Percentiles rank a stretch among this genome's conserved stretches.
These are phyloP conservation scores for Sclerotinia nivalis DNA, from an alignment of 2,329 filamentous ascomycete species.

Conservation along the genomic window DNA sequence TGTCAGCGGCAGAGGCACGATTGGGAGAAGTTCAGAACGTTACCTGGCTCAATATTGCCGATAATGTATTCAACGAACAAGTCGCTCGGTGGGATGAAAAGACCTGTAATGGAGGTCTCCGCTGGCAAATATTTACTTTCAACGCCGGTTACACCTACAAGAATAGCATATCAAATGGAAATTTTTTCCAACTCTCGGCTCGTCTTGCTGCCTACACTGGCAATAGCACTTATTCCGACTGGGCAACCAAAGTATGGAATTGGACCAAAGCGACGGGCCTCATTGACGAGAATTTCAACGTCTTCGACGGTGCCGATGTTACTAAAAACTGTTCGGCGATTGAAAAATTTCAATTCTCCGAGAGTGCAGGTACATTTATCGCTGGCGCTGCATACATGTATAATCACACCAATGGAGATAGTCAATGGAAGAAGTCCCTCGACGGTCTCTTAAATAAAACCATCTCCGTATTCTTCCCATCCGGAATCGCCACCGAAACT, in stretches of 20 bases:
- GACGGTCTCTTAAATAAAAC: conserved; percentile 55
- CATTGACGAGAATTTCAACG: conserved; percentile 60
- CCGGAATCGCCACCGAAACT: conserved; percentile 63
- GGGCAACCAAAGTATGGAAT: conserved; percentile 62
- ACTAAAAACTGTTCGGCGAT: conserved; percentile 58
- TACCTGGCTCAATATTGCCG: conserved; percentile 49
- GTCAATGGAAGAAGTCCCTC: conserved; percentile 55
- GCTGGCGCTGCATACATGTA: conserved; percentile 69
- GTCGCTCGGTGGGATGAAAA: conserved; percentile 63
- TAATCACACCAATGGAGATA: conserved; percentile 46
- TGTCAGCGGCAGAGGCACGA: conserved; percentile 65
- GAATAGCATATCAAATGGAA: conserved; percentile 61
- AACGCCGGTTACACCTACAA: conserved; percentile 79
- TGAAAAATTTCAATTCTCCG: conserved; percentile 65
- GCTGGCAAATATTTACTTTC: conserved; percentile 76
- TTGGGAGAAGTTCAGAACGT: conserved; percentile 59
- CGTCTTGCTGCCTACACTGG: conserved; percentile 71
- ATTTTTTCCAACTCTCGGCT: conserved; percentile 65
- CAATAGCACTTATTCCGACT: conserved; percentile 64
- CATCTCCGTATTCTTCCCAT: conserved; percentile 54
- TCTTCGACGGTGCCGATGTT: conserved; percentile 65
- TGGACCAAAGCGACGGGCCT: conserved; percentile 58
- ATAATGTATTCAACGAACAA: conserved; percentile 71
- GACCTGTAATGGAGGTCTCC: conserved; percentile 67
- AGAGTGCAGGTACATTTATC: conserved; percentile 63